Evolutionary conservation across 2,329 filamentous ascomycete genomes (phyloP), one percentile per base, ranked within the genome.

Genomic region (Colletotrichum shisoi): DNA sequence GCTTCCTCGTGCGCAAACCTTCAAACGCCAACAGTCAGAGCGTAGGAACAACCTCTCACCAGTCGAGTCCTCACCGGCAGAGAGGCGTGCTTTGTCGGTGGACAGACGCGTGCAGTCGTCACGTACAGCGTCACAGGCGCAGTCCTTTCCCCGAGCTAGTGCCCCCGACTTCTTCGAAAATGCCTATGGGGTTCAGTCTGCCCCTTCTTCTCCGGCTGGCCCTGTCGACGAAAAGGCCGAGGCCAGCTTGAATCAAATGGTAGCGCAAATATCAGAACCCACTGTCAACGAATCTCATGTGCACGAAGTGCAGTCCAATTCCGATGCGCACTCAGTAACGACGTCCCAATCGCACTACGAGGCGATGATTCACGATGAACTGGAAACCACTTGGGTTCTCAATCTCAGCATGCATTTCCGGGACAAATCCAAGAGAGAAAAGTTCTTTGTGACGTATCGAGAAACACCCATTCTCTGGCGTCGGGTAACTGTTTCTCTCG

Each of bases 341-440:
- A 81, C 80, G 3, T 83, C 84, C 3, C 65, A 68, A 44, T 68
- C 66, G 11, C 79, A 84, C 66, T 85, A 91, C 73, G 87, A 91
- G 60, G 81, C 83, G 59, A 82, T 87, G 72, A 85, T 97, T 71
- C 87, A 91, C 70, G 87, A 91, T 70, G 94, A 98, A 77, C 84
- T 97, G 62, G 93, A 97, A 74, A 87, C 84, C 68, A 89, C 87
- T 74, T 99, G 95, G 95, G 98, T 99, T 68, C 83, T 99, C 72
- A 99, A 99, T 75, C 85, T 98, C 68, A 97, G 93, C 79, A 97
- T 99, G 95, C 93, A 97, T 77, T 99, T 97, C 77, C 88, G 94
- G 67, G 95, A 99, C 79, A 90, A 91, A 73, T 96, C 94, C 13
- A 91, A 92, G 72, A 87, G 94, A 49, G 95, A 99, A 78, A 99